phyloP scores from a whole-genome alignment of 2,329 filamentous ascomycete genomes.

The Chaetomium olivaceum region DNA sequence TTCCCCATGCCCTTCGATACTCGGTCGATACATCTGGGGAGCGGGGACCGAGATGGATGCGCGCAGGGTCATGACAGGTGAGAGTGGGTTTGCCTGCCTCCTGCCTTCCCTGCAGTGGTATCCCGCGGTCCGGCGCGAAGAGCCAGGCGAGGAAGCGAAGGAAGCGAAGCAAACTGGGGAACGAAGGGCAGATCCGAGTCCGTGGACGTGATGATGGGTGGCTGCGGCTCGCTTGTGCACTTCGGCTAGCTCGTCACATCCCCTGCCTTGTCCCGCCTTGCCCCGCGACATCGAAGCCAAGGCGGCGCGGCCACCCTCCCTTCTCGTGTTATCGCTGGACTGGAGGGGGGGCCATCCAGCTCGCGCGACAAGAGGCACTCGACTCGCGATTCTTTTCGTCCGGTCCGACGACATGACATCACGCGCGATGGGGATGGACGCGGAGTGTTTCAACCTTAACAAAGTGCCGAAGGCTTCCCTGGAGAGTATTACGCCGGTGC shows the following conservation, averaged over 20 bases:
- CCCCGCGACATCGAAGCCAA: not conserved
- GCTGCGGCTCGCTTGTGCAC: conserved; percentile 11
- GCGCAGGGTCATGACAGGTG: not conserved
- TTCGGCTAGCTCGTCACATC: conserved; percentile 11
- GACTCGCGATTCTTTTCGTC: not conserved
- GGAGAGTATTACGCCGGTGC: not conserved
- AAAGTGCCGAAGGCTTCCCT: not conserved
- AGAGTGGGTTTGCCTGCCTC: not conserved
- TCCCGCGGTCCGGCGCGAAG: not conserved
- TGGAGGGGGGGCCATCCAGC: too few relatives aligned
- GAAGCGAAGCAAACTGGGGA: not conserved
- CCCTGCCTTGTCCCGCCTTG: not conserved
- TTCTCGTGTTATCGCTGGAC: not conserved
- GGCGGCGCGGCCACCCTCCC: not conserved
- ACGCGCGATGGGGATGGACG: not conserved
- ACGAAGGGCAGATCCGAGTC: not conserved
- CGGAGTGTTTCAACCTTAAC: not conserved
- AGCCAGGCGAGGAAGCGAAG: conserved; percentile 3
- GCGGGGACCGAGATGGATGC: not conserved
- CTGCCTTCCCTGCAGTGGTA: not conserved
- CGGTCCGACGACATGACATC: conserved; percentile 11
- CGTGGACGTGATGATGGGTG: conserved; percentile 5
- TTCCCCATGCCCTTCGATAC: not conserved
- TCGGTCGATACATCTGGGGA: not conserved
- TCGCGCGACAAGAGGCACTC: not conserved